phyloP scores from a whole-genome alignment of 208 protist species.

The Acanthamoeba healyi region DNA sequence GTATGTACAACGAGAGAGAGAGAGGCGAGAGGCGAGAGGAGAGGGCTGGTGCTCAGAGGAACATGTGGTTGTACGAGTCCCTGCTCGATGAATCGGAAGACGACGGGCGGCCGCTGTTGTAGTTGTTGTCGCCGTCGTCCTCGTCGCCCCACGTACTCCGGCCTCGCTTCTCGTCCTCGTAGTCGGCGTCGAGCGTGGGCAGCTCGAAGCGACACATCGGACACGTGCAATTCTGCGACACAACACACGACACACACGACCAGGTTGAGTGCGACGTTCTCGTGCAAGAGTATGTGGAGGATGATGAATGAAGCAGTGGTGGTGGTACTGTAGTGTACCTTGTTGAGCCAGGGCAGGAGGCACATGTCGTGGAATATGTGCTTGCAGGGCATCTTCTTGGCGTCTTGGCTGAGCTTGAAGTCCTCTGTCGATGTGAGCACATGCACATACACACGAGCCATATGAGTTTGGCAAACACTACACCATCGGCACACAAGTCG shows the following conservation, averaged over 20 bases:
- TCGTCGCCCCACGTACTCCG: slow-evolving; percentile 34
- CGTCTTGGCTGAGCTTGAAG: slow-evolving; percentile 51
- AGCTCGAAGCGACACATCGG: slow-evolving; percentile 36
- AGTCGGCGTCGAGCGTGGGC: slow-evolving; percentile 37
- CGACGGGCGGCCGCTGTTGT: too few species aligned
- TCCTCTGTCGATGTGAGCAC: background rate
- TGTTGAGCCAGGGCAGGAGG: slow-evolving; percentile 38
- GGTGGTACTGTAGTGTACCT: too few species aligned
- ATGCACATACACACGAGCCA: too few species aligned
- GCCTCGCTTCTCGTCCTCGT: slow-evolving; percentile 34
- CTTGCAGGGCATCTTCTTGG: slow-evolving; percentile 54
- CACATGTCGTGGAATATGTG: slow-evolving; percentile 55
- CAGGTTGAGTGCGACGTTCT: too few species aligned
- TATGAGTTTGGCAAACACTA: too few species aligned
- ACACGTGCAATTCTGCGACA: slow-evolving; percentile 3
- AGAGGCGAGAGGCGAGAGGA: too few species aligned
- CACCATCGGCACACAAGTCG: too few species aligned
- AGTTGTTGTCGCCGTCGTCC: background rate
- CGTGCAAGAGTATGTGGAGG: too few species aligned
- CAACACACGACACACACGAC: background rate
- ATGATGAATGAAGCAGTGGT: too few species aligned
- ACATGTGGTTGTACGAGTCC: slow-evolving; percentile 22
- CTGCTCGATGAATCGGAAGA: background rate
- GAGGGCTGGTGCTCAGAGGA: background rate
- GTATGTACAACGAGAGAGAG: background rate